Evolutionary conservation across 2,329 filamentous ascomycete species (phyloP), one percentile per base, ranked within the genome.

Genomic region (Cercospora sp.): DNA sequence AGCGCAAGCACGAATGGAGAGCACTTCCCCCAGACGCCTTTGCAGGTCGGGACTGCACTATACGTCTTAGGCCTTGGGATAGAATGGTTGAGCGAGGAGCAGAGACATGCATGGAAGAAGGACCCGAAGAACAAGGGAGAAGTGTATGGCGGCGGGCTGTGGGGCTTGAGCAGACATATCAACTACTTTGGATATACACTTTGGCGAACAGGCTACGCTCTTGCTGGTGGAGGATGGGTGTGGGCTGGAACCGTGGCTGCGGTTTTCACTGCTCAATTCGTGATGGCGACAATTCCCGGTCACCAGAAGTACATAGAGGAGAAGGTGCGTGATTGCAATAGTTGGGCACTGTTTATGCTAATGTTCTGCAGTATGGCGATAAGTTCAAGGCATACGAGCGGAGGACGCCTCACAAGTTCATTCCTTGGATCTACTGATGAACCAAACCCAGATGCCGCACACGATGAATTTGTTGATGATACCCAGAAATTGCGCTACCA

Each of bases 31-130:
- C 83, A 80, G 68, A 75, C 72, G 23, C 78, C 78, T 20, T 75
- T 87, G 23, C 76, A 86, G 18, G 75, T 86, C 12, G 87, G 87
- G 8, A 74, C 80, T 1, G 75, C 77, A 0, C 71, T 87, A 57
- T 90, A 86, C 74, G 75, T 78, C 4, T 71, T 81, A 4, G 88
- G 88, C 9, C 80, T 89, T 31, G 66, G 80, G 4, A 79, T 85
- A 4, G 88, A 90, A 77, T 82, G 84, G 5, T 72, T 84, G 3
- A 80, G 86, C 0, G 88, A 90, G 78, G 73, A 84, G 30, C 88
- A 90, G 77, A 82, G 88, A 18, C 81, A 80, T 70, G 71, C 73
- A 0, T 87, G 85, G 78, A 87, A 87, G 76, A 75, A 78, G 23
- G 78, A 86, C 64, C 79, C 82, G 2, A 79, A 75, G 68, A 86